phyloP scores from a whole-genome alignment of 768 basidiomycete genomes.

The Psilocybe cyanescens region DNA sequence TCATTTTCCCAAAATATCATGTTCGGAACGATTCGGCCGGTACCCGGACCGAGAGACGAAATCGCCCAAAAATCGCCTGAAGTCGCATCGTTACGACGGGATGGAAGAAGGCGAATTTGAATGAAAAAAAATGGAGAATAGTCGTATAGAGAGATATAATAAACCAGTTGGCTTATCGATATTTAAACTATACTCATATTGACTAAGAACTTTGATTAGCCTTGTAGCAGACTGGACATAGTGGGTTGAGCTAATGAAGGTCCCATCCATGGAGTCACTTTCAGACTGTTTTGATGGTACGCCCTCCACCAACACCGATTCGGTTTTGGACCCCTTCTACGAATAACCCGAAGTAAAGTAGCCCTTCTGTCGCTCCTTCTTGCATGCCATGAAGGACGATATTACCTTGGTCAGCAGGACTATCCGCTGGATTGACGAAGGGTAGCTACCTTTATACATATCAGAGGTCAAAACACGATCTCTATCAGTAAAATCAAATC shows the following conservation, averaged over 20 bases:
- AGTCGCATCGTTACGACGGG: not conserved
- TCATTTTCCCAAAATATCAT: not conserved
- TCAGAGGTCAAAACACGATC: not conserved
- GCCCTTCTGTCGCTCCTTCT: slow-evolving; percentile 56
- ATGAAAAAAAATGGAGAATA: too few species aligned
- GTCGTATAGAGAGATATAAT: too few species aligned
- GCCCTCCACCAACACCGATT: slow-evolving; percentile 37
- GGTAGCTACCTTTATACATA: slow-evolving; percentile 44
- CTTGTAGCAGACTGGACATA: too few species aligned
- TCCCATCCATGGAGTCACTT: not conserved
- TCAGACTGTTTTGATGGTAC: slow-evolving; percentile 5
- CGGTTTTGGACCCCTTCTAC: slow-evolving; percentile 45
- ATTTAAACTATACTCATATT: too few species aligned
- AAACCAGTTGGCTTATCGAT: too few species aligned
- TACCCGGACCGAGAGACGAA: not conserved
- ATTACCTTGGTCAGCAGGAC: slow-evolving; percentile 50
- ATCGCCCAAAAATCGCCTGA: not conserved
- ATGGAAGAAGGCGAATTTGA: too few species aligned
- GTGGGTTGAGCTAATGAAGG: too few species aligned
- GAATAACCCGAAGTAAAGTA: slow-evolving; percentile 63
- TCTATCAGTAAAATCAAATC: not conserved
- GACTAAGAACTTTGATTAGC: too few species aligned
- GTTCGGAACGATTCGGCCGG: not conserved
- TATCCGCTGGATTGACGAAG: slow-evolving; percentile 52
- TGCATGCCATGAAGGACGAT: slow-evolving; percentile 64